Percentiles rank a stretch among this genome's conserved stretches.
phyloP scores from a whole-genome alignment of 2,329 filamentous ascomycete genomes.

The Exserohilum rostratum region DNA sequence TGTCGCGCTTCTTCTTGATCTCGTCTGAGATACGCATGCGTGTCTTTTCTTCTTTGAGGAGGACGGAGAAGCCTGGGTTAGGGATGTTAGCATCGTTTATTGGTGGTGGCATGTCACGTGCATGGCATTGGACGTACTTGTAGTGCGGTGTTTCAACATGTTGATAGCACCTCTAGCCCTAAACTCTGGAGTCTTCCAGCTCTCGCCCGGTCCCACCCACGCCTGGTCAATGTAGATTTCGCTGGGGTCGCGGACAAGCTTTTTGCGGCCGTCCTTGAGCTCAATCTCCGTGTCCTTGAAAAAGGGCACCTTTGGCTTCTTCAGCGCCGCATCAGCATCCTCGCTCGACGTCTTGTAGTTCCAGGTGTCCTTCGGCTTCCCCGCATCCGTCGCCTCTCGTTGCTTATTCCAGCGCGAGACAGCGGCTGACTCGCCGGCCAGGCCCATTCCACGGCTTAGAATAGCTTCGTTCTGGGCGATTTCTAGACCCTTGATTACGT shows the following conservation, averaged over 20 bases:
- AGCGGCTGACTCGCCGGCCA: conserved; percentile 52
- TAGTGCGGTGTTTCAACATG: conserved; percentile 71
- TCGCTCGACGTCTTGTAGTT: conserved; percentile 21
- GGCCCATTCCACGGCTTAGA: conserved; percentile 82
- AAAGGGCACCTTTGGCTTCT: conserved; percentile 17
- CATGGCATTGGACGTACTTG: conserved; percentile 66
- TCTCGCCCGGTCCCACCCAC: conserved; percentile 79
- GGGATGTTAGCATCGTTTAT: neutral
- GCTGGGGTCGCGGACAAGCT: conserved; percentile 75
- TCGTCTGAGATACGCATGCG: conserved; percentile 81
- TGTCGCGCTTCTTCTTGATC: conserved; percentile 73
- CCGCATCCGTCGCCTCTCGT: conserved; percentile 18
- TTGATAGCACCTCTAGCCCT: conserved; percentile 77
- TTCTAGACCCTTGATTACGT: conserved; percentile 79
- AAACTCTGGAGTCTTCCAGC: conserved; percentile 63
- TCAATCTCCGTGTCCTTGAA: conserved; percentile 64
- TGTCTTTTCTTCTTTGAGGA: conserved; percentile 94
- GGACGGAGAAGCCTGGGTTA: conserved; percentile 70
- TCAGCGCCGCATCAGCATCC: neutral
- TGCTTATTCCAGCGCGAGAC: conserved; percentile 29
- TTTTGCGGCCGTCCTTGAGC: conserved; percentile 75
- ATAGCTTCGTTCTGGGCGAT: conserved; percentile 82
- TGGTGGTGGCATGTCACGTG: too few species aligned
- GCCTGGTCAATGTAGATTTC: conserved; percentile 89
- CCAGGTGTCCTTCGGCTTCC: conserved; percentile 15